Evolutionary conservation across 164 flowering plant genomes (phyloP).

Genomic region (Vitis cinerea): DNA sequence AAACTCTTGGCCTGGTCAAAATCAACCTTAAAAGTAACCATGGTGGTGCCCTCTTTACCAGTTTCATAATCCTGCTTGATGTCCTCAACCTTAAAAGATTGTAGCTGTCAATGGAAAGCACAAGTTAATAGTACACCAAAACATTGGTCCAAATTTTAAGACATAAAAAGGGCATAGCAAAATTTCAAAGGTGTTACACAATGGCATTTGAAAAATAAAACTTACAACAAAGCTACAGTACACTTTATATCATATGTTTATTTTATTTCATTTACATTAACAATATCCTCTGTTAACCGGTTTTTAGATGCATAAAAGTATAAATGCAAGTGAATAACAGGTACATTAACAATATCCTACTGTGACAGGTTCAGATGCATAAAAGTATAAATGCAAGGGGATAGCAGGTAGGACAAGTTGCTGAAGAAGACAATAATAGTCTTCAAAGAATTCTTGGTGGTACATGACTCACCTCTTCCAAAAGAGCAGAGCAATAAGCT

Average conservation of each 20-base stretch:
- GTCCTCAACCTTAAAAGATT: conserved; percentile 72
- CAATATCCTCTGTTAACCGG: neutral
- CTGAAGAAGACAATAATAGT: neutral
- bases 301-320: neutral
- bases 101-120: conserved; percentile 52
- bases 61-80: conserved; percentile 88
- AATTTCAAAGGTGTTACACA: neutral
- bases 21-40: conserved; percentile 79
- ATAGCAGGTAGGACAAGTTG: neutral
- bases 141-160: neutral
- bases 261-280: neutral
- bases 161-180: neutral
- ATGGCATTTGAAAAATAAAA: neutral
- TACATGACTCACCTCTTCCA: neutral
- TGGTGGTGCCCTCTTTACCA: conserved; percentile 71
- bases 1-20: conserved; percentile 66
- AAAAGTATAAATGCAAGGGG: no score
- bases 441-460: neutral
- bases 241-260: no score
- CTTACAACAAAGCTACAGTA: no score
- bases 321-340: neutral
- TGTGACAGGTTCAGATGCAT: no score
- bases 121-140: neutral
- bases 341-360: neutral
- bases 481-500: neutral